These are phyloP conservation scores for Thelonectria discophora DNA, from an alignment of 2,329 filamentous ascomycete species.

Conservation along the genomic window DNA sequence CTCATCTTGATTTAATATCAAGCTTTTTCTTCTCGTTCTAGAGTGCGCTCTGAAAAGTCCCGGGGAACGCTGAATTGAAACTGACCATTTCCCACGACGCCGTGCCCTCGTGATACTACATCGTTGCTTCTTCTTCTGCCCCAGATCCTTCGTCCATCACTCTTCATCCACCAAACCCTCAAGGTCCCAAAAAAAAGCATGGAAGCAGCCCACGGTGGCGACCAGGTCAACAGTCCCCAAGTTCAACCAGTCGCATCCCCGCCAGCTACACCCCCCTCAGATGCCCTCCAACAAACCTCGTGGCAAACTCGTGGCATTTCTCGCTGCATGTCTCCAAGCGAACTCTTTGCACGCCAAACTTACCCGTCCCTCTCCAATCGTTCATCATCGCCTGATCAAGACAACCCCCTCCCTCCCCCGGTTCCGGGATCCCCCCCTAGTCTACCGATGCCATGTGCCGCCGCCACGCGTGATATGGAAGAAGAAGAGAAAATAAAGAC, in stretches of 20 bases:
- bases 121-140: background rate
- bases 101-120: background rate
- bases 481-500: no score
- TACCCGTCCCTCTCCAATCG: background rate
- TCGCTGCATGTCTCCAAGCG: background rate
- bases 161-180: no score
- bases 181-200: background rate
- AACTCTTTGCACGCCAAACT: background rate
- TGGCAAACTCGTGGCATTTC: slow-evolving; percentile 2
- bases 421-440: slow-evolving; percentile 1
- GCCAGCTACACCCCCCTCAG: background rate
- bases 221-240: background rate
- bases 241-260: background rate
- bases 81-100: background rate
- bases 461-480: background rate
- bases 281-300: background rate
- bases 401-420: background rate
- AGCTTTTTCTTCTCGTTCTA: no score
- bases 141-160: background rate
- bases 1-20: no score
- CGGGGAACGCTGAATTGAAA: no score
- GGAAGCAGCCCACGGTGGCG: background rate
- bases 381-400: slow-evolving; percentile 1
- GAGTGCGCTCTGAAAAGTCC: no score
- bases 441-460: slow-evolving; percentile 24